Evolutionary conservation across 2,329 filamentous ascomycete genomes (phyloP).

Genomic region (Fusarium xyrophilum): DNA sequence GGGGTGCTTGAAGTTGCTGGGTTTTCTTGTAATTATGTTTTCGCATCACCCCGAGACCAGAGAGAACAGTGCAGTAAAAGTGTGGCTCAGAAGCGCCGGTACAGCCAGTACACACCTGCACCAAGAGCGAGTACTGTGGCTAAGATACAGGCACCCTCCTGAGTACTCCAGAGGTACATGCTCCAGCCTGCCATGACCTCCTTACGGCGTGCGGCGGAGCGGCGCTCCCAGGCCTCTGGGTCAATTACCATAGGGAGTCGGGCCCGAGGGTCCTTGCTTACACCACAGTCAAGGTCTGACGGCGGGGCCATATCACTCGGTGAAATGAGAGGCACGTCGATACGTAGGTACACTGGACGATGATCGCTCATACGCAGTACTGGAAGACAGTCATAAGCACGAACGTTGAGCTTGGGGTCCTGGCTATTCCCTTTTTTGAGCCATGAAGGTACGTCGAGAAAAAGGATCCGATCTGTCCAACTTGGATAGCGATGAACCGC

Average conservation of each 20-base stretch:
- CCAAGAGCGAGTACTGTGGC: slow-evolving; percentile 52
- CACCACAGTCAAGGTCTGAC: slow-evolving; percentile 23
- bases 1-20: not conserved
- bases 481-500: slow-evolving; percentile 84
- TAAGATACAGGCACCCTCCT: slow-evolving; percentile 56
- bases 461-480: slow-evolving; percentile 94
- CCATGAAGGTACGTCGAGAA: slow-evolving; percentile 68
- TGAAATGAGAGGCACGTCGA: slow-evolving; percentile 67
- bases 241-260: slow-evolving; percentile 61
- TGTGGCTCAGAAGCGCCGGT: not conserved
- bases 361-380: slow-evolving; percentile 87
- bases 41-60: not conserved
- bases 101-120: slow-evolving; percentile 55
- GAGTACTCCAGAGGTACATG: slow-evolving; percentile 62
- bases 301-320: slow-evolving; percentile 50
- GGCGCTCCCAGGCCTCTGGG: slow-evolving; percentile 61
- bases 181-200: slow-evolving; percentile 61
- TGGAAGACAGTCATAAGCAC: slow-evolving; percentile 77
- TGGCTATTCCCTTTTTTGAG: slow-evolving; percentile 42
- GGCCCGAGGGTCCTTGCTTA: slow-evolving; percentile 52
- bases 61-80: not conserved
- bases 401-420: slow-evolving; percentile 55
- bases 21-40: not conserved
- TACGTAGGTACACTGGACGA: slow-evolving; percentile 77
- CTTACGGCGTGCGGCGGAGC: slow-evolving; percentile 53